Percentiles rank a stretch among this genome's conserved stretches.
These are phyloP conservation scores for Neurospora tetrasperma DNA, from an alignment of 495 filamentous ascomycete genomes.

Conservation along the genomic window DNA sequence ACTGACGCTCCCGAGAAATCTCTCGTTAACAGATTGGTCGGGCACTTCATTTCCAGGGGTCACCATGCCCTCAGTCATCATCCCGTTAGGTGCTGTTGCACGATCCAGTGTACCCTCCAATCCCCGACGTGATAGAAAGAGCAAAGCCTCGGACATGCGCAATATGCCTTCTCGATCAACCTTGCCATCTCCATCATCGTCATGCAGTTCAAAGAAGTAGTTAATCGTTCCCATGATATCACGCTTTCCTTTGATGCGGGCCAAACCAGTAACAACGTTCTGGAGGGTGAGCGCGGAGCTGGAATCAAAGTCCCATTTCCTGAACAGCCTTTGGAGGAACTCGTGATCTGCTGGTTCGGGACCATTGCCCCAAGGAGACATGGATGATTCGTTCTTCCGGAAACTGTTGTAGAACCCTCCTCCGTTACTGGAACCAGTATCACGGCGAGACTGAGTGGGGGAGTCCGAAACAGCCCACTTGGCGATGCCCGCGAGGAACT, in stretches of 20 bases:
- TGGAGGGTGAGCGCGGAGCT: conserved; percentile 70
- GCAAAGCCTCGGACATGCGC: conserved; percentile 82
- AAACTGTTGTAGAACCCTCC: conserved; percentile 40
- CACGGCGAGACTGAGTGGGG: conserved; percentile 47
- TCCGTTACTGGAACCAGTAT: conserved; percentile 42
- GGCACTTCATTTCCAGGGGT: conserved; percentile 23
- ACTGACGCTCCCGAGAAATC: conserved; percentile 82
- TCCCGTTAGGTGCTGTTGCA: conserved; percentile 27
- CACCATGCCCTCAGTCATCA: conserved; percentile 20
- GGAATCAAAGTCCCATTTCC: conserved; percentile 73
- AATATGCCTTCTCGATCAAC: conserved; percentile 97
- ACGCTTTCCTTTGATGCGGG: conserved; percentile 77
- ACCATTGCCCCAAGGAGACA: conserved; percentile 64
- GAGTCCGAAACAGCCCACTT: conserved; percentile 84
- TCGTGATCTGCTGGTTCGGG: conserved; percentile 89
- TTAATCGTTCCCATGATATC: conserved; percentile 97
- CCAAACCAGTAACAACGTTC: conserved; percentile 82
- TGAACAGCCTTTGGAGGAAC: conserved; percentile 83
- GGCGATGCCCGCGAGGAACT: conserved; percentile 79
- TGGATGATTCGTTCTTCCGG: conserved; percentile 34
- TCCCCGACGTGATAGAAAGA: conserved; percentile 84
- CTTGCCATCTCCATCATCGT: conserved; percentile 80
- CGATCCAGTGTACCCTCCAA: conserved; percentile 58
- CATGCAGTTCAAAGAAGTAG: conserved; percentile 96
- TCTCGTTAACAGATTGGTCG: conserved; percentile 50